Base-by-base conservation (phyloP, 129 eudicot species). In the Saussurea involucrata region DNA sequence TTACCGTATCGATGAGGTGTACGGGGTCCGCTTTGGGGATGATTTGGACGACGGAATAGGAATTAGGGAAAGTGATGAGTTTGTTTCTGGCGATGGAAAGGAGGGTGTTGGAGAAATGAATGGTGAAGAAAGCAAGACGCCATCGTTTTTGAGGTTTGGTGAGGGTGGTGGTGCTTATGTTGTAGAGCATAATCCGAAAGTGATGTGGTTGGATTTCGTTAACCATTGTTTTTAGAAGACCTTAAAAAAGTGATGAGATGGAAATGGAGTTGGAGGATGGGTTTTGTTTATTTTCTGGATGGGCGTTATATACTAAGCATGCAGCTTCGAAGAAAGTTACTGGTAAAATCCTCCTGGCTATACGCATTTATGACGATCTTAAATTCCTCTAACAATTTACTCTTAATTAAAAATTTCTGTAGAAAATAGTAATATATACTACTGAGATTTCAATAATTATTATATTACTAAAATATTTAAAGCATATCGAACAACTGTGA, bases 121-220 rank as follows among this genome's bases (percentile, higher is more conserved):
- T 82, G 32, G 83, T 77, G 15, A 86, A 70, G 74, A 86, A 90
- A 5, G 92, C 90, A 13, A 86, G 72, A 6, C 96, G 85, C 96
- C 96, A 90, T 82, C 92, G 78, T 74, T 88, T 90, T 63, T 86
- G 89, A 44, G 92, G 87, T 49, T 80, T 78, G 27, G 90, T 83
- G 63, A 80, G 55, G 58, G 80, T 37, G 69, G 78, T 22, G 8
- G 85, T 75, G 80, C 71, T 76, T 5, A 83, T 69, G 76, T 72
- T 79, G 20, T 78, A 71, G 10, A 90, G 29, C 72, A 90, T 76
- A 53, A 75, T 66, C 28, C 82, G 77, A 18, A 76, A 12, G 71
- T 75, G 57, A n/a, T 21, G 53, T 11, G 76, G 75, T 34, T 37
- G 70, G 22, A 82, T 29, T 58, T 77, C 76, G 0, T 5, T 0